Evolutionary conservation across 805 yeast genomes (phyloP).

Genomic region (Kuraishia floccosa): DNA sequence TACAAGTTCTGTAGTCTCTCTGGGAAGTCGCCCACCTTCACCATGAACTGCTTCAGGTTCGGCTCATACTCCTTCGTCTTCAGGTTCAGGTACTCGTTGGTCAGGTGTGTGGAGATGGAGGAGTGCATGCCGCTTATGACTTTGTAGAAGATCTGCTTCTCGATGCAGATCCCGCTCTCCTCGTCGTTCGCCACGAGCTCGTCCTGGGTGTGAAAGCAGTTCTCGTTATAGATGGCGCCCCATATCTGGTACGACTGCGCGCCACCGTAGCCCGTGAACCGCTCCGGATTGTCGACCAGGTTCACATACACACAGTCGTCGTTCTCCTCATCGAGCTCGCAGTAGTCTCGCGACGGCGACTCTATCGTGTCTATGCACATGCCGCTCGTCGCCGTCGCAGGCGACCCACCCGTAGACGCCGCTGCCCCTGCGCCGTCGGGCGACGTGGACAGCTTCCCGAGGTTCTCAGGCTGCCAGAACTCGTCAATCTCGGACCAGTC

Average conservation of each 20-base stretch:
- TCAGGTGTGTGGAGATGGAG: conserved; percentile 84
- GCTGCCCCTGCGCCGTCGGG: too few relatives aligned
- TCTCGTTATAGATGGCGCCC: conserved; percentile 86
- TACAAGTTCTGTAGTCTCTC: conserved; percentile 86
- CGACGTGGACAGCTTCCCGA: conserved; percentile 50
- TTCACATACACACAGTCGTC: conserved; percentile 77
- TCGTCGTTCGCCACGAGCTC: conserved; percentile 1
- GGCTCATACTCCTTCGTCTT: conserved; percentile 78
- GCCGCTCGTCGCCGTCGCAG: conserved; percentile 1
- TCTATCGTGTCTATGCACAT: conserved; percentile 13
- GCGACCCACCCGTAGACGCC: conserved; percentile 18
- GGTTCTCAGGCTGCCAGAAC: conserved; percentile 60
- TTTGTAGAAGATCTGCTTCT: conserved; percentile 81
- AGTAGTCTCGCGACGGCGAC: conserved; percentile 33
- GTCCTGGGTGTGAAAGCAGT: conserved; percentile 47
- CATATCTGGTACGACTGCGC: conserved; percentile 86
- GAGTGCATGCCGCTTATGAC: conserved; percentile 91
- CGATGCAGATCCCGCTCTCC: conserved; percentile 39
- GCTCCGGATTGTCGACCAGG: conserved; percentile 80
- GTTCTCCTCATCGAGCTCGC: conserved; percentile 51
- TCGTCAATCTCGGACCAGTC: conserved; percentile 65
- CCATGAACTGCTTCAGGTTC: conserved; percentile 70
- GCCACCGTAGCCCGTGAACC: conserved; percentile 95
- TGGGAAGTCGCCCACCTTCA: conserved; percentile 80
- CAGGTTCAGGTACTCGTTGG: conserved; percentile 66